Conservation (phyloP, 192 early-diverging fungal genomes). For the Haplosporangium gracile region DNA sequence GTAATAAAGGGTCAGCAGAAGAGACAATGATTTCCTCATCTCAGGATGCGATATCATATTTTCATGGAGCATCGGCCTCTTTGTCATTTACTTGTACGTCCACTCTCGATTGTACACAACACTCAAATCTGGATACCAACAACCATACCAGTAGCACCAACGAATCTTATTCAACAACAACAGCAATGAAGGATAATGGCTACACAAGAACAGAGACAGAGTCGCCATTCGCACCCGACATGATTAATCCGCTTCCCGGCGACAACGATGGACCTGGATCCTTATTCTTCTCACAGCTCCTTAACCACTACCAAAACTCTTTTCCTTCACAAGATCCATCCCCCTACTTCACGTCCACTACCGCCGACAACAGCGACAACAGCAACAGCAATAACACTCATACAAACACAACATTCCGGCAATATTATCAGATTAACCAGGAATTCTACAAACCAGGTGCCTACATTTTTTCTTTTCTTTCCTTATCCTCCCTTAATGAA, state of each 20-base stretch:
- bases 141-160: neutral
- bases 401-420: slow-evolving; percentile 23
- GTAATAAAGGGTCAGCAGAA: neutral
- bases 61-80: neutral
- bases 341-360: neutral
- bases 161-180: neutral
- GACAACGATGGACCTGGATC: slow-evolving; percentile 21
- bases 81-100: neutral
- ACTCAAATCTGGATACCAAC: neutral
- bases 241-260: neutral
- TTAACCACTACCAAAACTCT: slow-evolving; percentile 19
- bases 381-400: neutral
- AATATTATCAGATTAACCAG: slow-evolving; percentile 35
- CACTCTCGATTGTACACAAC: neutral
- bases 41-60: neutral
- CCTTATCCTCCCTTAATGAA: neutral
- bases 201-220: neutral
- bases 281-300: slow-evolving; percentile 22
- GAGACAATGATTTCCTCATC: neutral
- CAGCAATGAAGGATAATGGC: neutral
- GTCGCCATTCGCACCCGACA: neutral
- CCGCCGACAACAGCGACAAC: neutral
- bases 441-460: slow-evolving; percentile 55
- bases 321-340: neutral
- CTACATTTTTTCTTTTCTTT: neutral